phyloP scores from a whole-genome alignment of 495 filamentous ascomycete species.

The Umbilicaria muhlenbergii region DNA sequence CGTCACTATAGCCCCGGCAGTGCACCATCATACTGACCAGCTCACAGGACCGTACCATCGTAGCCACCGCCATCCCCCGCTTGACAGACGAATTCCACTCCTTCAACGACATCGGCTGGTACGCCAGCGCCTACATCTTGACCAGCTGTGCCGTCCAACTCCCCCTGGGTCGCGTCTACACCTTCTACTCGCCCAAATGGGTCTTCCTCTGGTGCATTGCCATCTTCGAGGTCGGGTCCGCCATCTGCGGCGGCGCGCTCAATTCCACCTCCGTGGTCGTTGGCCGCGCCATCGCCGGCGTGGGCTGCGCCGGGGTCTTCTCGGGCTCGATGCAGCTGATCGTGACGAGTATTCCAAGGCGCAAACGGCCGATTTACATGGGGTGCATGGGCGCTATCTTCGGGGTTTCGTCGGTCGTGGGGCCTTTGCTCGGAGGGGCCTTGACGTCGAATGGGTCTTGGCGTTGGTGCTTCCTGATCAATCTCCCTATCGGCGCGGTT shows the following conservation, averaged over 20 bases:
- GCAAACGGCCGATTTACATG: slow-evolving; percentile 47
- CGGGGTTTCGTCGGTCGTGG: slow-evolving; percentile 51
- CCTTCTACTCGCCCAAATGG: slow-evolving; percentile 40
- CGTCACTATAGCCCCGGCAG: slow-evolving; percentile 18
- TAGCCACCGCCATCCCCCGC: slow-evolving; percentile 23
- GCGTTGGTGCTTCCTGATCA: slow-evolving; percentile 81
- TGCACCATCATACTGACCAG: not conserved
- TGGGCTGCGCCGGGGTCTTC: slow-evolving; percentile 61
- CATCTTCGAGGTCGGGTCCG: slow-evolving; percentile 55
- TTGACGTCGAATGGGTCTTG: slow-evolving; percentile 48
- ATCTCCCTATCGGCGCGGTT: slow-evolving; percentile 39
- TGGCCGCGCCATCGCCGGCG: slow-evolving; percentile 59
- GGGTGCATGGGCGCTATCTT: slow-evolving; percentile 57
- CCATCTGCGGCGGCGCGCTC: slow-evolving; percentile 54
- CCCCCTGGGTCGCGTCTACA: slow-evolving; percentile 47
- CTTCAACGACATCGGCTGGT: slow-evolving; percentile 33
- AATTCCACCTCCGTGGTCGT: slow-evolving; percentile 49
- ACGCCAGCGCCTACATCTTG: slow-evolving; percentile 22
- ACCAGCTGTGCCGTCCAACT: slow-evolving; percentile 29
- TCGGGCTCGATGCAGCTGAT: slow-evolving; percentile 60
- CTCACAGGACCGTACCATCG: not conserved
- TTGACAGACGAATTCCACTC: slow-evolving; percentile 31
- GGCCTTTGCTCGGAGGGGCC: slow-evolving; percentile 45
- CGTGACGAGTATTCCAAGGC: slow-evolving; percentile 44
- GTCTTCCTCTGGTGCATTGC: slow-evolving; percentile 41